phyloP scores from a whole-genome alignment of 1,284 basidiomycete species.

The Cronartium quercuum region DNA sequence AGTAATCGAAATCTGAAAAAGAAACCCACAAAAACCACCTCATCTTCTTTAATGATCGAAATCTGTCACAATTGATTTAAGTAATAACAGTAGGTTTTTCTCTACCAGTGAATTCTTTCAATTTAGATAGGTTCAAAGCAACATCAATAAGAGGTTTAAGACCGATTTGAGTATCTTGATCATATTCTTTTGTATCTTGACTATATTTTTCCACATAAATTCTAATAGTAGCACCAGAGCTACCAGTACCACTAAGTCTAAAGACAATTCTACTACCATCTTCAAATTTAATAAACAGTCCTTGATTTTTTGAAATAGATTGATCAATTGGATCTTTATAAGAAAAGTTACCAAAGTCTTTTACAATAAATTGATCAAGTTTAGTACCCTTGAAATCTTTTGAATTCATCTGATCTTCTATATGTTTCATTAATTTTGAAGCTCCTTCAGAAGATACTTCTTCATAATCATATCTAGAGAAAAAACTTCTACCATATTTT shows the following conservation, averaged over 20 bases:
- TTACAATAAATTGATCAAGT: conserved; percentile 72
- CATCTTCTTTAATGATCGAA: background rate
- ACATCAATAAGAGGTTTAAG: conserved; percentile 93
- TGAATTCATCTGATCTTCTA: conserved; percentile 66
- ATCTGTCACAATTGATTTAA: background rate
- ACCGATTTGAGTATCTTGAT: conserved; percentile 72
- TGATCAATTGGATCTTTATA: conserved; percentile 97
- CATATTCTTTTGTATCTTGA: conserved; percentile 68
- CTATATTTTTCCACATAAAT: conserved; percentile 66
- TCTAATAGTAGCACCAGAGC: conserved; percentile 75
- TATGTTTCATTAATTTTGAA: conserved; percentile 69
- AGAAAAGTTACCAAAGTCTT: conserved; percentile 75
- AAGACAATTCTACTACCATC: conserved; percentile 94
- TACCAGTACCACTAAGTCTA: conserved; percentile 90
- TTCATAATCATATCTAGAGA: conserved; percentile 81
- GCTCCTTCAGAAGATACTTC: conserved; percentile 89
- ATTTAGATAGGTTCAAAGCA: conserved; percentile 71
- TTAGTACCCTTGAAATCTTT: conserved; percentile 62
- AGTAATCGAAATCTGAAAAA: too few species aligned
- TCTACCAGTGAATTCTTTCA: conserved; percentile 76
- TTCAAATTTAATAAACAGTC: conserved; percentile 80
- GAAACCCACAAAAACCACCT: too few species aligned
- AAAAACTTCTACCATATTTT: conserved; percentile 88
- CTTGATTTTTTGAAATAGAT: conserved; percentile 89
- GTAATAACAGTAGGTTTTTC: conserved; percentile 96